A percentile compares a stretch with the other conserved stretches of the same genome.
Conservation (phyloP, 2,329 filamentous ascomycete genomes). For the Boeremia lycopersici region DNA sequence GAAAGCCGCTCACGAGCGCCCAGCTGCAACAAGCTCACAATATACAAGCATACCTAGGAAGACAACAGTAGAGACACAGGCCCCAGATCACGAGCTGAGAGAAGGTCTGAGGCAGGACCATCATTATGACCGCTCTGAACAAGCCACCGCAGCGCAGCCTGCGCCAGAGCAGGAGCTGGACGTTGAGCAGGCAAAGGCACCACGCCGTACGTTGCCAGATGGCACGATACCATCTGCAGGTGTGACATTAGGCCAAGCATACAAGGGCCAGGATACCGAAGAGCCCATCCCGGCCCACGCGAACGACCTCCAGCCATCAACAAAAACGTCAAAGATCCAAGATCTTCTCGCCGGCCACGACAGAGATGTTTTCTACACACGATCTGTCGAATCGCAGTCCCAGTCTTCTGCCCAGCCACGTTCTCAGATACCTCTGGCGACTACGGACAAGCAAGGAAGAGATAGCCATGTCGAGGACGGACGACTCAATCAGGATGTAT, state of each 20-base stretch:
- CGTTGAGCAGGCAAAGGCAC: conserved; percentile 55
- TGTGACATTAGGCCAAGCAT: conserved; percentile 34
- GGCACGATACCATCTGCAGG: conserved; percentile 55
- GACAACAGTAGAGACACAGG: conserved; percentile 36
- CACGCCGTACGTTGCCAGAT: conserved; percentile 54
- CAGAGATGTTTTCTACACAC: conserved; percentile 63
- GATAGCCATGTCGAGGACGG: conserved; percentile 50
- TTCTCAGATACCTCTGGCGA: conserved; percentile 61
- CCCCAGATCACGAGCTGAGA: conserved; percentile 21
- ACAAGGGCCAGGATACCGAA: conserved; percentile 46
- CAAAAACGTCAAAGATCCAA: conserved; percentile 25
- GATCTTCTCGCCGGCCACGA: conserved; percentile 50
- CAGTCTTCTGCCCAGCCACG: conserved; percentile 60
- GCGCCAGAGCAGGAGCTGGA: conserved; percentile 49
- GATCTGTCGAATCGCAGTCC: conserved; percentile 54
- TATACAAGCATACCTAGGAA: conserved; percentile 37
- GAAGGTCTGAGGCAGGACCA: conserved; percentile 58
- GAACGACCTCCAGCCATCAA: conserved; percentile 51
- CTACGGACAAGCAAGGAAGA: conserved; percentile 54
- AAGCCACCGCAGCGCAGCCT: conserved; percentile 49
- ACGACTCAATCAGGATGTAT: conserved; percentile 62
- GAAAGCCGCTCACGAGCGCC: conserved; percentile 28
- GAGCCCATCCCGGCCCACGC: conserved; percentile 61
- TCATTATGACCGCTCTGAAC: conserved; percentile 53
- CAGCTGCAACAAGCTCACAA: conserved; percentile 24